Percentiles rank a stretch among this genome's conserved stretches.
Conservation (phyloP, 352 stramenopile genomes). For the Globisporangium uncinulatum region DNA sequence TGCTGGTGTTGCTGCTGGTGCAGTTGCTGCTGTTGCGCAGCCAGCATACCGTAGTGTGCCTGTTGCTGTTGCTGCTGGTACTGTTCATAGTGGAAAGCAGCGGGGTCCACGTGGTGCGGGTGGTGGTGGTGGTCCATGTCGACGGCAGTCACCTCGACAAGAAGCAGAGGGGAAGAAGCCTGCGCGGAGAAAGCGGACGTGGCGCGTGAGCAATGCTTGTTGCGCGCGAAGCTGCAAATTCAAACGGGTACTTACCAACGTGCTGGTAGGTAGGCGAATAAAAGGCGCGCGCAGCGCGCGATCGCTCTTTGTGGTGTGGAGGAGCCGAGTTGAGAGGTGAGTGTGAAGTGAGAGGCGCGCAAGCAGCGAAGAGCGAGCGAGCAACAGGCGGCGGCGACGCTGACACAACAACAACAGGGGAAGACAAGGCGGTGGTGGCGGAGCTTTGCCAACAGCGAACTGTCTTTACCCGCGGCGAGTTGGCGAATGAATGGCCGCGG, state of each 20-base stretch:
- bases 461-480: slow-evolving; percentile 13
- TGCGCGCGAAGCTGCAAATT: slow-evolving; percentile 5
- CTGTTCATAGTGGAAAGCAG: slow-evolving; percentile 41
- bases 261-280: slow-evolving; percentile 20
- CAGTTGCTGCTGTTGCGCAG: slow-evolving; percentile 16
- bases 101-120: slow-evolving; percentile 22
- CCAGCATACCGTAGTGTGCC: slow-evolving; percentile 21
- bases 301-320: background rate
- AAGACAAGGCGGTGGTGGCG: background rate
- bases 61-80: slow-evolving; percentile 63
- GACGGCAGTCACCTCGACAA: background rate
- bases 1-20: background rate
- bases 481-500: slow-evolving; percentile 8
- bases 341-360: no score
- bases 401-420: background rate
- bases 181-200: no score
- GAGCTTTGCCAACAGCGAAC: background rate
- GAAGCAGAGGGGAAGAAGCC: background rate
- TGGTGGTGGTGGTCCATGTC: slow-evolving; percentile 9
- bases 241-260: slow-evolving; percentile 16
- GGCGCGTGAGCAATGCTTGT: no score
- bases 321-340: background rate
- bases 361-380: background rate
- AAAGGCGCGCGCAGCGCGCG: slow-evolving; percentile 6
- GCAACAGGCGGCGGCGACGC: background rate